These are phyloP conservation scores for Oleoguttula mirabilis DNA, from an alignment of 495 filamentous ascomycete species.

Conservation along the genomic window DNA sequence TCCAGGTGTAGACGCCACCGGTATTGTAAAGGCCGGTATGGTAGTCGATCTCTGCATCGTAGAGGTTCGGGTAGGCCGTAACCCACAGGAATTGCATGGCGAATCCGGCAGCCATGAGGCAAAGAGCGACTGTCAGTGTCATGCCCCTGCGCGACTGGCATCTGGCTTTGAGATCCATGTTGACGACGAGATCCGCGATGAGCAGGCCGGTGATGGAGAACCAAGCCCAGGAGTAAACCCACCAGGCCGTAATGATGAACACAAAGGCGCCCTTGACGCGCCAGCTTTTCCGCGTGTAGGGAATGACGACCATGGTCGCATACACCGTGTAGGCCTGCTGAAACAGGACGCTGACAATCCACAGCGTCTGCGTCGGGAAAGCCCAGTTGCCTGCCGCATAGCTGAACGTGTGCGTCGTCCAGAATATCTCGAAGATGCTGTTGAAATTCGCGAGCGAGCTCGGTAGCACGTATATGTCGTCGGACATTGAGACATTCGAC, in stretches of 20 bases:
- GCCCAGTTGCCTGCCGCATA: slow-evolving; percentile 26
- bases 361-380: slow-evolving; percentile 29
- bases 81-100: slow-evolving; percentile 30
- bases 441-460: slow-evolving; percentile 29
- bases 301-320: slow-evolving; percentile 31
- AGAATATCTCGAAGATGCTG: slow-evolving; percentile 32
- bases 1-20: slow-evolving; percentile 19
- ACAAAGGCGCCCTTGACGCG: slow-evolving; percentile 23
- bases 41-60: slow-evolving; percentile 23
- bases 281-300: slow-evolving; percentile 28
- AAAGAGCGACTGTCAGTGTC: not conserved
- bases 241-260: slow-evolving; percentile 32
- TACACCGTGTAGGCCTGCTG: slow-evolving; percentile 32
- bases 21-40: slow-evolving; percentile 29
- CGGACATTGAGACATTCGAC: slow-evolving; percentile 20
- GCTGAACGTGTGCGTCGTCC: slow-evolving; percentile 21
- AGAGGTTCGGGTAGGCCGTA: slow-evolving; percentile 23
- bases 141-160: not conserved
- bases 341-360: slow-evolving; percentile 29
- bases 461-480: slow-evolving; percentile 19
- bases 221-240: slow-evolving; percentile 32
- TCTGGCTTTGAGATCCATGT: slow-evolving; percentile 27
- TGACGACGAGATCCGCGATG: slow-evolving; percentile 27
- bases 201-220: slow-evolving; percentile 28
- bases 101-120: slow-evolving; percentile 22